Conservation (phyloP, 2,329 filamentous ascomycete genomes). For the Claviceps sp. region DNA sequence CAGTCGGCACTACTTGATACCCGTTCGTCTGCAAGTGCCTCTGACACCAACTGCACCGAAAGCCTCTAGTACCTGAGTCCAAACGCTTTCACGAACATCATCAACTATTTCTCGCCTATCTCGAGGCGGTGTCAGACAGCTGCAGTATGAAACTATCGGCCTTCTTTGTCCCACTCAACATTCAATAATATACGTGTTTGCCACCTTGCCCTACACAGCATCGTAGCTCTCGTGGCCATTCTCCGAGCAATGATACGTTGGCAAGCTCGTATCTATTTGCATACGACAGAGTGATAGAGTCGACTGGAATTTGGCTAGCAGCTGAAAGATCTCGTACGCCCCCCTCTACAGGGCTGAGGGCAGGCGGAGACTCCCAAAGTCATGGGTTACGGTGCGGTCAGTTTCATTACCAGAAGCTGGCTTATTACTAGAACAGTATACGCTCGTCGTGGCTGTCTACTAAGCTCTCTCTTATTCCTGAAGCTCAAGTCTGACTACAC, state of each 20-base stretch:
- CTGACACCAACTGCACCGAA: too few species aligned
- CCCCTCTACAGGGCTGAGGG: not conserved
- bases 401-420: not conserved
- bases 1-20: too few species aligned
- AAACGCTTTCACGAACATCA: not conserved
- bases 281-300: not conserved
- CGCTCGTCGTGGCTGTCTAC: not conserved
- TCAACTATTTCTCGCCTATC: not conserved
- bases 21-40: too few species aligned
- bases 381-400: not conserved
- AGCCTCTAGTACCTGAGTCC: not conserved
- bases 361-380: not conserved
- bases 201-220: not conserved
- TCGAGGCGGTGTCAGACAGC: not conserved
- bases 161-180: not conserved
- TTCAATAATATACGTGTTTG: too few species aligned
- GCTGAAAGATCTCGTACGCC: not conserved
- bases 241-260: not conserved
- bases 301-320: not conserved
- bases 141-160: not conserved
- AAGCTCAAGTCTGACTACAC: not conserved
- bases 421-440: not conserved
- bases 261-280: not conserved
- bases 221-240: not conserved
- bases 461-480: not conserved